These are phyloP conservation scores for Leccinum variabile DNA, from an alignment of 1,284 basidiomycete species.

Conservation along the genomic window DNA sequence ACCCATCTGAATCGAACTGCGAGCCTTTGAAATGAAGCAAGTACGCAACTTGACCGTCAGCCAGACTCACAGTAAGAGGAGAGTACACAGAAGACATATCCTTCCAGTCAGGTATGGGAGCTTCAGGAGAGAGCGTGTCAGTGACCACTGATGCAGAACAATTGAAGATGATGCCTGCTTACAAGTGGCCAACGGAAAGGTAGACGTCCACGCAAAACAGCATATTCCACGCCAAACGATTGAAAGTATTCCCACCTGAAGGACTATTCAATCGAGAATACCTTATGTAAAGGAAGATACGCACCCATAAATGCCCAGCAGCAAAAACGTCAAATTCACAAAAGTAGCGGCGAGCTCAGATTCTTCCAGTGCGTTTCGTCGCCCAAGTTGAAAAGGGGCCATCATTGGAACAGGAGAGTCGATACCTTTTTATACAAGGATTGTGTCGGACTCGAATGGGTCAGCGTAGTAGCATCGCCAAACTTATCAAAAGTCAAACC, in stretches of 20 bases:
- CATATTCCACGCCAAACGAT: conserved; percentile 21
- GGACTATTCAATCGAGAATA: not conserved
- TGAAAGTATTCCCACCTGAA: conserved; percentile 28
- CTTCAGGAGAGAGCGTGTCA: conserved; percentile 2
- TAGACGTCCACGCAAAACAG: conserved; percentile 19
- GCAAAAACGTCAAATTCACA: conserved; percentile 5
- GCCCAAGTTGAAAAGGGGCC: not conserved
- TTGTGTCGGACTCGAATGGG: not conserved
- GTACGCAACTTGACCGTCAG: not conserved
- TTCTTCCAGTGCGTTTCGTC: conserved; percentile 11
- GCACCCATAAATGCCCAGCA: conserved; percentile 20
- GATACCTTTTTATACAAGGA: not conserved
- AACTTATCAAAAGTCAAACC: too few relatives aligned
- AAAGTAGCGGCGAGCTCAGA: not conserved
- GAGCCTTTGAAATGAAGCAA: not conserved
- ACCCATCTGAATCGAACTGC: conserved; percentile 11
- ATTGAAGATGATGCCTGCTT: conserved; percentile 1
- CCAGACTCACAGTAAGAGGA: conserved; percentile 21
- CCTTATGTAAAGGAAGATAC: conserved; percentile 1
- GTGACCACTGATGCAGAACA: not conserved
- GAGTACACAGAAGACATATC: conserved; percentile 6
- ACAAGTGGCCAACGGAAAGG: conserved; percentile 27
- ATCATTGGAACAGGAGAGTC: not conserved
- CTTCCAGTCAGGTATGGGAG: conserved; percentile 25
- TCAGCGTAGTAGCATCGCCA: not conserved